Percentiles rank a stretch among this genome's conserved stretches.
Conservation (phyloP, 129 eudicot genomes). For the Arctium lappa region DNA sequence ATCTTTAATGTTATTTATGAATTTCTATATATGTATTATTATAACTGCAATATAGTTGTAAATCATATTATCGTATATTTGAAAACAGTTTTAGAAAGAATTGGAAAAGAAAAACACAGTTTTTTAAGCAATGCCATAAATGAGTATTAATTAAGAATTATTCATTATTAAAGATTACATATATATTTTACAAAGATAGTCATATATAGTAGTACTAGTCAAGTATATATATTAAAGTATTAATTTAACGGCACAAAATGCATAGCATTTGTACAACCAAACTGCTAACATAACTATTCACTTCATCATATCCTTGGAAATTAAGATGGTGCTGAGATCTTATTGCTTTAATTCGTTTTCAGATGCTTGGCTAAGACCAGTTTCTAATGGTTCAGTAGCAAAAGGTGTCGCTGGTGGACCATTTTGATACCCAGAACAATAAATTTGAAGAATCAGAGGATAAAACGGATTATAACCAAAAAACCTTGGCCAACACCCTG, state of each 20-base stretch:
- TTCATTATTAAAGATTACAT: neutral
- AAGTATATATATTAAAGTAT: neutral
- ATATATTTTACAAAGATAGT: neutral
- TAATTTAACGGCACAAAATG: neutral
- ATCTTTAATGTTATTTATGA: neutral
- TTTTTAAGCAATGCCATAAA: neutral
- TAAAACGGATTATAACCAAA: constrained; percentile 31
- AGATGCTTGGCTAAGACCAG: neutral
- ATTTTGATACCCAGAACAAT: constrained; percentile 22
- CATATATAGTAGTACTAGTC: neutral
- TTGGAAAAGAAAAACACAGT: neutral
- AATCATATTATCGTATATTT: neutral
- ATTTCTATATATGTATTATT: neutral
- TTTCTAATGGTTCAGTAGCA: neutral
- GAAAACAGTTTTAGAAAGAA: neutral
- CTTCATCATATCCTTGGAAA: neutral
- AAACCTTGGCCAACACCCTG: constrained; percentile 22
- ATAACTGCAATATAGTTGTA: neutral
- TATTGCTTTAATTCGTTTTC: neutral
- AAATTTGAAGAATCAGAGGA: constrained; percentile 16
- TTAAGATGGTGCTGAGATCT: neutral
- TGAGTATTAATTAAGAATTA: neutral
- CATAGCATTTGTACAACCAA: neutral
- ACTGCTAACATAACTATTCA: neutral
- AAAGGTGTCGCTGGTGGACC: neutral